A percentile compares a stretch with the other conserved stretches of the same genome.
Conservation (phyloP, 2,329 filamentous ascomycete genomes). For the Aureobasidium sp. region DNA sequence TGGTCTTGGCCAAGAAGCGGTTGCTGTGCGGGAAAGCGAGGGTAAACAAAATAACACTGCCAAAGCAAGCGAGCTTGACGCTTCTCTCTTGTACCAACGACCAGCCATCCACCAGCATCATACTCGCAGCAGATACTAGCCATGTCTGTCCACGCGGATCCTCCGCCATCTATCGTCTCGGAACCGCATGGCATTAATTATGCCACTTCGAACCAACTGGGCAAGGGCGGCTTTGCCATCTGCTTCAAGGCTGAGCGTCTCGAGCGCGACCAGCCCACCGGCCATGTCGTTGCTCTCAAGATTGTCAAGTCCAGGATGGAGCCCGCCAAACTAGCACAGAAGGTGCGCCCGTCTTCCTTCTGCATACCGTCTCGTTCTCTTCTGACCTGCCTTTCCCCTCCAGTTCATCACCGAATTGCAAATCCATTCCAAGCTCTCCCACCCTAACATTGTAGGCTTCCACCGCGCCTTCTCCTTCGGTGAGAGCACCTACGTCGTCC, state of each 20-base stretch:
- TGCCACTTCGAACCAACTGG: conserved; percentile 63
- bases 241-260: conserved; percentile 65
- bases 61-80: neutral
- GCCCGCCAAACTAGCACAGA: conserved; percentile 72
- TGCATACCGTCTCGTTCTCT: neutral
- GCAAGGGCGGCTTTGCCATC: conserved; percentile 75
- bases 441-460: conserved; percentile 93
- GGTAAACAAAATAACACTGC: conserved; percentile 7
- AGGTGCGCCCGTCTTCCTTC: conserved; percentile 42
- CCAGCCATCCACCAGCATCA: conserved; percentile 6
- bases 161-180: conserved; percentile 48
- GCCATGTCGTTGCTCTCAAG: conserved; percentile 65
- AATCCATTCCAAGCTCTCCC: conserved; percentile 96
- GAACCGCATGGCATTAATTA: conserved; percentile 67
- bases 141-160: conserved; percentile 40
- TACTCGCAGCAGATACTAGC: conserved; percentile 11
- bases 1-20: neutral
- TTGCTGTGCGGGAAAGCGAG: conserved; percentile 4
- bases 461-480: conserved; percentile 87
- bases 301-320: conserved; percentile 76
- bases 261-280: conserved; percentile 45
- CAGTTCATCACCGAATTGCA: conserved; percentile 77
- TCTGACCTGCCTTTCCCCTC: conserved; percentile 8
- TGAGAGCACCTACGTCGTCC: conserved; percentile 81
- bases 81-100: neutral